Conservation (phyloP, 257 asterid genomes). For the Solanum dulcamara region DNA sequence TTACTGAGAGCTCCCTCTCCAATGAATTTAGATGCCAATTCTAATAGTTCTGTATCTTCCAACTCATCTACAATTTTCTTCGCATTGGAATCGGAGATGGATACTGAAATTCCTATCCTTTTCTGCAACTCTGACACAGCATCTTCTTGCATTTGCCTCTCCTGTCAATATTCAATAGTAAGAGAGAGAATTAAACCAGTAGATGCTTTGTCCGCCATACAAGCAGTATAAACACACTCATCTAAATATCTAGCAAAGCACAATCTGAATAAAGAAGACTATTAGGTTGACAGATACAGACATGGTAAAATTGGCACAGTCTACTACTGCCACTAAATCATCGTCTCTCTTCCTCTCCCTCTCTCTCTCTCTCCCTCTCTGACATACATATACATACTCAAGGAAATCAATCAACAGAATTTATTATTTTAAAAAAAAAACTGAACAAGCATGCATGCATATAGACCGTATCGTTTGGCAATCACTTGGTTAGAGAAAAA, state of each 20-base stretch:
- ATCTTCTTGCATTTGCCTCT: constrained; percentile 35
- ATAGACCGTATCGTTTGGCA: background rate
- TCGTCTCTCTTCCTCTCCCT: background rate
- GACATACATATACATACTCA: background rate
- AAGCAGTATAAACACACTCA: background rate
- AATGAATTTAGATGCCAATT: constrained; percentile 43
- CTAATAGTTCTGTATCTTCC: constrained; percentile 64
- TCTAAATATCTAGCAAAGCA: background rate
- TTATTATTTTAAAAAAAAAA: background rate
- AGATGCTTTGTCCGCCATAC: background rate
- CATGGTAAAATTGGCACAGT: background rate
- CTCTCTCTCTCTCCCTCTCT: background rate
- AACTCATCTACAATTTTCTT: constrained; percentile 40
- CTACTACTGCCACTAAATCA: background rate
- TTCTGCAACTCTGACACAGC: constrained; percentile 45
- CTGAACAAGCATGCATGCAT: background rate
- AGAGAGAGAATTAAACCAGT: background rate
- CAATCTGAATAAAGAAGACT: background rate
- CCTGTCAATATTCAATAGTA: constrained; percentile 30
- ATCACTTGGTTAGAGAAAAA: background rate
- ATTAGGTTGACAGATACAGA: background rate
- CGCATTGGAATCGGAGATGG: constrained; percentile 27
- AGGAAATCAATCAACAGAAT: background rate
- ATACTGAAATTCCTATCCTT: constrained; percentile 43
- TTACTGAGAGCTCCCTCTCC: constrained; percentile 30